Conservation (phyloP, 495 filamentous ascomycete genomes). For the Schizothecium vesticola region DNA sequence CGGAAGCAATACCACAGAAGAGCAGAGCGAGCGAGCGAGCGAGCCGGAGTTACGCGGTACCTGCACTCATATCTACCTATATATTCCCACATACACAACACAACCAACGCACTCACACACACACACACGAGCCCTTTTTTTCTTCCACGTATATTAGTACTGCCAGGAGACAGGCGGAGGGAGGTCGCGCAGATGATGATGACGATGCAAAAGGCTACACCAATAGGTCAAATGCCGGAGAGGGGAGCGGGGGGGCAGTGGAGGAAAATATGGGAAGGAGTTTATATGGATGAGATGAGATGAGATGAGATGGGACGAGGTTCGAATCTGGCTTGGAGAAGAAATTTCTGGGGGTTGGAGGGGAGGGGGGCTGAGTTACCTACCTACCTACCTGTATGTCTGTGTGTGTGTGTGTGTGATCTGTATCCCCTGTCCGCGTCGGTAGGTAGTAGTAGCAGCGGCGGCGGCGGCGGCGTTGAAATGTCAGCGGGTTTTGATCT, state of each 20-base stretch:
- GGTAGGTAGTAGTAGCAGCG: too few species aligned
- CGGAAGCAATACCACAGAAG: background rate
- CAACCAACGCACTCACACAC: background rate
- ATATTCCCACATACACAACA: background rate
- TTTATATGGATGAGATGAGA: background rate
- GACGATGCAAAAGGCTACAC: background rate
- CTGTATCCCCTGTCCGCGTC: too few species aligned
- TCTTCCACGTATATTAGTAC: background rate
- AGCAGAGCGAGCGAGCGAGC: background rate
- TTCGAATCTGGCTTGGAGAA: background rate
- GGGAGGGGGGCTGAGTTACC: too few species aligned
- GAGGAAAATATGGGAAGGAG: too few species aligned
- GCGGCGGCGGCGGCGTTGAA: too few species aligned
- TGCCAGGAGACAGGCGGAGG: too few species aligned
- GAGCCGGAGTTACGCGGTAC: background rate
- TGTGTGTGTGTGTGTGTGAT: background rate
- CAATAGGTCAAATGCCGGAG: background rate
- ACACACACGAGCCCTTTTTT: background rate
- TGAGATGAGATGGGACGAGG: background rate
- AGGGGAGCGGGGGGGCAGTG: too few species aligned
- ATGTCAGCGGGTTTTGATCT: too few species aligned
- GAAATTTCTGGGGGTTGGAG: background rate
- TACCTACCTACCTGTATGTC: background rate
- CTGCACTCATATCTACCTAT: background rate
- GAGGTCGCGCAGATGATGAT: too few species aligned